Percentiles rank a stretch among this genome's conserved stretches.
Conservation (phyloP, 2,329 filamentous ascomycete species). For the Calonectria montana region DNA sequence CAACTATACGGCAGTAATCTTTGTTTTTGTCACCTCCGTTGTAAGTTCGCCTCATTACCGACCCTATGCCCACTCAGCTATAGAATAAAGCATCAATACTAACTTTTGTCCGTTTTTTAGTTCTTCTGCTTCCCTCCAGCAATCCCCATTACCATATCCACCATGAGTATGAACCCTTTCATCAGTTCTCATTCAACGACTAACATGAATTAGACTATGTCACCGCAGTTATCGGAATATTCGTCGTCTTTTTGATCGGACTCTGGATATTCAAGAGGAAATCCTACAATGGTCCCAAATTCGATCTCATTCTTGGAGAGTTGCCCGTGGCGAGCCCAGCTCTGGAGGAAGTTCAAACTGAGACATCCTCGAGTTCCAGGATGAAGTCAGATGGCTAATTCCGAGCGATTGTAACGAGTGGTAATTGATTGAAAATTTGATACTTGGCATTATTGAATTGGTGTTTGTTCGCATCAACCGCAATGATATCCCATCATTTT, state of each 20-base stretch:
- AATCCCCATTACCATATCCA: conserved; percentile 32
- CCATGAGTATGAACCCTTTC: conserved; percentile 29
- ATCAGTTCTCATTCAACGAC: not conserved
- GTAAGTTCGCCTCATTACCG: conserved; percentile 31
- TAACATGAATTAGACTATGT: conserved; percentile 47
- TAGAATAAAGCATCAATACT: not conserved
- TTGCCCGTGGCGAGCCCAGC: conserved; percentile 24
- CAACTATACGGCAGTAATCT: conserved; percentile 48
- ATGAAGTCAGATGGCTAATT: conserved; percentile 22
- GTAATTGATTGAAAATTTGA: not conserved
- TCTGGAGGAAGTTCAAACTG: conserved; percentile 11
- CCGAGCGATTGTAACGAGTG: not conserved
- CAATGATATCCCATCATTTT: too few relatives aligned
- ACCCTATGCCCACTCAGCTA: too few relatives aligned
- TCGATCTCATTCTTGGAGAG: conserved; percentile 34
- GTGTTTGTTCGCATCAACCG: too few relatives aligned
- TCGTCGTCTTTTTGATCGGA: conserved; percentile 32
- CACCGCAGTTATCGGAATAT: conserved; percentile 50
- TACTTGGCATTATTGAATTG: not conserved
- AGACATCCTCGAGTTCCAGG: conserved; percentile 19
- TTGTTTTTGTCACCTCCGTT: conserved; percentile 53
- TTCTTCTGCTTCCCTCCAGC: conserved; percentile 40
- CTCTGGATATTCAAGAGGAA: conserved; percentile 34
- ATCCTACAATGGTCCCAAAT: conserved; percentile 32
- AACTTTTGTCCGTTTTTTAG: conserved; percentile 2